Conservation (phyloP, 768 basidiomycete species). For the Lenzites betulinus region DNA sequence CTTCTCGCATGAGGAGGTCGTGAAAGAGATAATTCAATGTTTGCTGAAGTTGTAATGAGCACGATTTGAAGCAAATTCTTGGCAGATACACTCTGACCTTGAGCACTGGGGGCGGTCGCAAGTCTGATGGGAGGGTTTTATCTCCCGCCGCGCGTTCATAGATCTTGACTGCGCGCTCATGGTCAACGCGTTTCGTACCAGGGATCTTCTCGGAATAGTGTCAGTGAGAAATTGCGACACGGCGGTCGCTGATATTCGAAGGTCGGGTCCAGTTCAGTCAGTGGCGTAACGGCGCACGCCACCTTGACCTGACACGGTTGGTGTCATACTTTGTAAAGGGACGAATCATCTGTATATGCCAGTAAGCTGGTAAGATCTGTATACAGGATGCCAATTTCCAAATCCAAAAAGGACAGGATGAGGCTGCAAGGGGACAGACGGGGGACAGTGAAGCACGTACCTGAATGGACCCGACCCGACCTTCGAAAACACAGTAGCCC, state of each 20-base stretch:
- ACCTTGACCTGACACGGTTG: not conserved
- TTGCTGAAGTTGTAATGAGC: constrained; percentile 44
- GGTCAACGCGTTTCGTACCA: constrained; percentile 84
- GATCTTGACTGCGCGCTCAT: constrained; percentile 86
- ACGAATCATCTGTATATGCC: too few species aligned
- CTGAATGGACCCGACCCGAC: constrained; percentile 17
- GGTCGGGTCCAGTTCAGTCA: constrained; percentile 8
- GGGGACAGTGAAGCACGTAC: constrained; percentile 3
- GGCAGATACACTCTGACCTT: constrained; percentile 47
- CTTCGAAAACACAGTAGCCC: constrained; percentile 18
- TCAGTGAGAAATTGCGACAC: constrained; percentile 32
- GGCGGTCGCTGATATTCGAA: not conserved
- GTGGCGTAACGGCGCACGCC: not conserved
- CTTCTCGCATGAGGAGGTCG: constrained; percentile 67
- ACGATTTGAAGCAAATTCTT: not conserved
- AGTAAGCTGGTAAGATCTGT: not conserved
- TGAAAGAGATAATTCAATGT: constrained; percentile 95
- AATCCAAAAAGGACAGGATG: not conserved
- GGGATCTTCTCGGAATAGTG: constrained; percentile 54
- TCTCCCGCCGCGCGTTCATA: constrained; percentile 96
- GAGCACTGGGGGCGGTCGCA: constrained; percentile 84
- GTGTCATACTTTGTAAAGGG: not conserved
- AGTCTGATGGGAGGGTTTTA: constrained; percentile 87
- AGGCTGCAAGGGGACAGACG: not conserved
- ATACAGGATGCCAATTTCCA: not conserved